A percentile compares a stretch with the other conserved stretches of the same genome.
Evolutionary conservation across 1,284 basidiomycete species (phyloP).

Genomic region (Cutaneotrichosporon sp.): DNA sequence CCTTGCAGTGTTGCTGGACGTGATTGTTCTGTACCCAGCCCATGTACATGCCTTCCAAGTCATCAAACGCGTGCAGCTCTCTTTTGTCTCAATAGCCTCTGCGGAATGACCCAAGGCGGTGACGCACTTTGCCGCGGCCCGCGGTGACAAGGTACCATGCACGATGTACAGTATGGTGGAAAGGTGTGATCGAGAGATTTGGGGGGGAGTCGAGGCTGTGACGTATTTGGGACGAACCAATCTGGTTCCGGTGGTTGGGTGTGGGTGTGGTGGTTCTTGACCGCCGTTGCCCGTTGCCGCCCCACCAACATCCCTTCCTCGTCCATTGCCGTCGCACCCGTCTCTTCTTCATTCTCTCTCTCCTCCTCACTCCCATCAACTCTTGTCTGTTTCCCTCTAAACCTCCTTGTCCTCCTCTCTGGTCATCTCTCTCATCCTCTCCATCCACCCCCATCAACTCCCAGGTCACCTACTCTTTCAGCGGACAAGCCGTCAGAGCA

Average conservation of each 20-base stretch:
- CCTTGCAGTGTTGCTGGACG: neutral
- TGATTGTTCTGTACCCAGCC: neutral
- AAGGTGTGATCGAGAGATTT: too few species aligned
- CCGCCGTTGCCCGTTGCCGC: neutral
- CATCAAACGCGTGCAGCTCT: too few species aligned
- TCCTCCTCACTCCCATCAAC: neutral
- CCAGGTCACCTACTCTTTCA: neutral
- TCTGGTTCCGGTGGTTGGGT: neutral
- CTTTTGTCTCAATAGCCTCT: too few species aligned
- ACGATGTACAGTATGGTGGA: too few species aligned
- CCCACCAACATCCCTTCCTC: neutral
- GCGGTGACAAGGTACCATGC: too few species aligned
- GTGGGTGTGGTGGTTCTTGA: neutral
- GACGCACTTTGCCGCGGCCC: too few species aligned
- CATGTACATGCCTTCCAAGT: neutral
- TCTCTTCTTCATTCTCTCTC: neutral
- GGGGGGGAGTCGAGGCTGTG: neutral
- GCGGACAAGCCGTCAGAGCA: neutral
- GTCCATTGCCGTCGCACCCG: neutral
- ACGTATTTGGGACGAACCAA: neutral
- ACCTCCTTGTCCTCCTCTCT: neutral
- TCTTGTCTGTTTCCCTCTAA: neutral
- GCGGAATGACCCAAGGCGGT: too few species aligned
- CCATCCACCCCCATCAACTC: neutral
- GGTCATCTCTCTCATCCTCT: neutral